Percentiles rank a stretch among this genome's conserved stretches.
These are phyloP conservation scores for Leishmania arabica DNA, from an alignment of 208 protist species.

Conservation along the genomic window DNA sequence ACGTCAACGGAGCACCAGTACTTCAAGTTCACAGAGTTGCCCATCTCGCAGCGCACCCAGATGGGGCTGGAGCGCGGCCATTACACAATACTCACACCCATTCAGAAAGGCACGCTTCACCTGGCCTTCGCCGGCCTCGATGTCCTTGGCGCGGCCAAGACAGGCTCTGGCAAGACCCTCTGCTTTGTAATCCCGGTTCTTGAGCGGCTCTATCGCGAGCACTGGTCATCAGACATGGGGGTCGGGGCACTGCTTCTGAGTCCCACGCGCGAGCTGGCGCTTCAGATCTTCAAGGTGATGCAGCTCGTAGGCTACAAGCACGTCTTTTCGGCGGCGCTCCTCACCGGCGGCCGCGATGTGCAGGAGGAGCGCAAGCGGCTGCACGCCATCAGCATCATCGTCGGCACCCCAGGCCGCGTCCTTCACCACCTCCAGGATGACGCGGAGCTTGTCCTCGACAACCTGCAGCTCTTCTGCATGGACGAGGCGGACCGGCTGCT, in stretches of 20 bases:
- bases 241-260: slow-evolving; percentile 97
- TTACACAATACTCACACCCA: slow-evolving; percentile 96
- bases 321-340: slow-evolving; percentile 94
- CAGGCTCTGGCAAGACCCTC: slow-evolving; percentile 98
- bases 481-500: slow-evolving; percentile 99
- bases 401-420: slow-evolving; percentile 98
- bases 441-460: slow-evolving; percentile 85
- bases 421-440: slow-evolving; percentile 99
- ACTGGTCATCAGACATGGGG: slow-evolving; percentile 93
- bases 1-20: slow-evolving; percentile 39
- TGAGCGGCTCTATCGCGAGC: slow-evolving; percentile 91
- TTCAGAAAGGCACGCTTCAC: slow-evolving; percentile 96
- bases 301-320: slow-evolving; percentile 94
- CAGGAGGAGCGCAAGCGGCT: slow-evolving; percentile 94
- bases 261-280: slow-evolving; percentile 98
- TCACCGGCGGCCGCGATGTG: slow-evolving; percentile 99
- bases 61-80: slow-evolving; percentile 91
- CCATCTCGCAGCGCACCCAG: slow-evolving; percentile 90
- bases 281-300: slow-evolving; percentile 99
- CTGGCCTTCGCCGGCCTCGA: slow-evolving; percentile 96
- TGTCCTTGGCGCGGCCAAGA: slow-evolving; percentile 98
- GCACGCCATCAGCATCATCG: slow-evolving; percentile 97
- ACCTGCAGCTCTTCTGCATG: slow-evolving; percentile 97
- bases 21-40: slow-evolving; percentile 86
- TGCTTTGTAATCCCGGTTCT: slow-evolving; percentile 98